phyloP scores from a whole-genome alignment of 768 basidiomycete species.

The Lyophyllum shimeji region DNA sequence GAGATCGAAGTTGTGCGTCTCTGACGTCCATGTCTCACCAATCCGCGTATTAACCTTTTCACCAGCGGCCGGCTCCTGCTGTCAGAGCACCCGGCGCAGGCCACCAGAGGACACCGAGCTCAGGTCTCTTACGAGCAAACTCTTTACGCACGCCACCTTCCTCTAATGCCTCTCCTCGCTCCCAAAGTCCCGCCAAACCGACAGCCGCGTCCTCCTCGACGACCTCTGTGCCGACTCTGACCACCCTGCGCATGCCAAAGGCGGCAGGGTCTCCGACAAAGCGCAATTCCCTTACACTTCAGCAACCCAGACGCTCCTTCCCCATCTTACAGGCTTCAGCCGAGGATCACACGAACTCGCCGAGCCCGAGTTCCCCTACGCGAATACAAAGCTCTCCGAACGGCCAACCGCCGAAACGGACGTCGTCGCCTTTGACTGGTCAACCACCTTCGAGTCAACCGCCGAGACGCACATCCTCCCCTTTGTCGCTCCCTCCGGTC shows the following conservation, averaged over 20 bases:
- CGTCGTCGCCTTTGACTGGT: slow-evolving; percentile 37
- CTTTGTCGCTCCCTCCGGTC: slow-evolving; percentile 33
- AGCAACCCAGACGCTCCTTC: slow-evolving; percentile 50
- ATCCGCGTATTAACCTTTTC: not conserved
- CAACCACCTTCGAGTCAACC: slow-evolving; percentile 25
- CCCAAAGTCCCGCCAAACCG: slow-evolving; percentile 61
- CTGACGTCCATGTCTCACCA: not conserved
- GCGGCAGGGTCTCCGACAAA: slow-evolving; percentile 56
- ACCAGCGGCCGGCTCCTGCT: slow-evolving; percentile 25
- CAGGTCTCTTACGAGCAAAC: slow-evolving; percentile 37
- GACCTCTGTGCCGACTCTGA: slow-evolving; percentile 21
- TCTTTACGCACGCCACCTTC: slow-evolving; percentile 43
- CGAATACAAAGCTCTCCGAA: slow-evolving; percentile 21
- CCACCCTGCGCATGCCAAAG: slow-evolving; percentile 21
- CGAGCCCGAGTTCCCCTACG: slow-evolving; percentile 29
- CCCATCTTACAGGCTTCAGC: slow-evolving; percentile 42
- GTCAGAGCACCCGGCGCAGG: slow-evolving; percentile 36
- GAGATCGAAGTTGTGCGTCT: slow-evolving; percentile 32
- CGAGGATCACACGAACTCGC: slow-evolving; percentile 30
- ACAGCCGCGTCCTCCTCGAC: slow-evolving; percentile 28
- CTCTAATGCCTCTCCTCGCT: slow-evolving; percentile 56
- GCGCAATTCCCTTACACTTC: slow-evolving; percentile 46
- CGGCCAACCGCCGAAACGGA: slow-evolving; percentile 29
- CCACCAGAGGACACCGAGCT: slow-evolving; percentile 65
- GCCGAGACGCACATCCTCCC: slow-evolving; percentile 36